Evolutionary conservation across 495 filamentous ascomycete genomes (phyloP), one percentile per base, ranked within the genome.

Genomic region (Lasiosphaeriaceae sp.): DNA sequence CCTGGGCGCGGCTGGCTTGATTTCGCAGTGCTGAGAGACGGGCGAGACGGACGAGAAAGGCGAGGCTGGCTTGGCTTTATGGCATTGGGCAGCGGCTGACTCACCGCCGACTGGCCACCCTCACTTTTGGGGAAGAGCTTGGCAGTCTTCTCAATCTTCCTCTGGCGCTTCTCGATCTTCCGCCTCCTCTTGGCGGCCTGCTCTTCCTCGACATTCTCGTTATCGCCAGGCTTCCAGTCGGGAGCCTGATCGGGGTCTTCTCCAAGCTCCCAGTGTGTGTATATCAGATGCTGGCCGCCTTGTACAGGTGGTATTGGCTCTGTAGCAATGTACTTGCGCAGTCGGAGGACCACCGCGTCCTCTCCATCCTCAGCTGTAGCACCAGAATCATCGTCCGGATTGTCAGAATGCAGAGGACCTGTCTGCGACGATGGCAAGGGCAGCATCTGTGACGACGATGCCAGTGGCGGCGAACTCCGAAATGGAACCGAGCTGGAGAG

Each of bases 251-350:
- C 54, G 4, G 63, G 55, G 37, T 65, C 64, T 41, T 45, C 47
- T n/a, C 52, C 58, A 22, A 57, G 45, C 7, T 58, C 45, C 61
- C 61, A 64, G 43, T 56, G 61, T 3, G 55, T 55, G 0, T 37
- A 46, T 11, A 64, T 31, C 16, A 24, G 43, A 6, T 50, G 49
- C 29, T 46, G 19, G 26, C 31, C 48, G 39, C 37, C 24, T 17
- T 26, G 34, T 34, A 11, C 52, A 2, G n/a, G n/a, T 12, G 19
- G 31, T 11, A 21, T 50, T 26, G 21, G 57, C 20, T 52, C 39
- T 31, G 68, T 60, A 12, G 55, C 19, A 6, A 56, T 58, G 55
- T 66, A 69, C 47, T 64, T 58, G 9, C 68, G 61, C 20, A 66
- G 52, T 16, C 58, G 61, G 29, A 65, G 46, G 21, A 35, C 50